Evolutionary conservation across 257 asterid genomes (phyloP), one percentile per base, ranked within the genome.

Genomic region (Dorcoceras hygrometricum): DNA sequence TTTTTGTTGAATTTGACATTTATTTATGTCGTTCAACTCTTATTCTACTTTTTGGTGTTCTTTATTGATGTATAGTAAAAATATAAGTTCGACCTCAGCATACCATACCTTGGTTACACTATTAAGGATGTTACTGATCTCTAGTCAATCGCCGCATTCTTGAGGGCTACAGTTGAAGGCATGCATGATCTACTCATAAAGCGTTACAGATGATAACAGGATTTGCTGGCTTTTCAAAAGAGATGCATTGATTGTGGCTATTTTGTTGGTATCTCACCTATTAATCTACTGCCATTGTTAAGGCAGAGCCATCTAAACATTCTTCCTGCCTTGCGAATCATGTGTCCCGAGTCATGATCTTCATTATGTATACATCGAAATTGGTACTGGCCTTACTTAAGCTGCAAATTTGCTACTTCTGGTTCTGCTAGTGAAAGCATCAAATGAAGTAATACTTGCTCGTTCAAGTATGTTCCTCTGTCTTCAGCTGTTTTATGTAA

Each of bases 131-230:
- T 75, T 79, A 68, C 75, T 77, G 75, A 84, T 76, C 70, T 50
- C 71, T 81, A 71, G 71, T 75, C 61, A 61, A 74, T 77, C 73
- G 77, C 82, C 72, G 78, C 75, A 73, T 81, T 82, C 77, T 75
- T 85, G 85, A 82, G 95, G 88, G 83, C 80, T 59, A 78, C 75
- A 36, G 55, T 73, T 78, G 84, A 87, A 77, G 83, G 80, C 86
- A 69, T 75, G 80, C 76, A 75, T 73, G 76, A 79, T 60, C 80
- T 89, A 86, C 88, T 89, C 79, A 82, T 80, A 71, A 75, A 69
- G 75, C 85, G 71, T 77, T 69, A 72, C 62, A 77, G 91, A 61
- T 77, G 85, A 57, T 77, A 70, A 63, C 64, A 72, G 76, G 80
- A 75, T 71, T 77, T 76, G 76, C 80, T 55, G 71, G 76, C 82